These are phyloP conservation scores for Penicillium ochrochloron DNA, from an alignment of 495 filamentous ascomycete species.

Conservation along the genomic window DNA sequence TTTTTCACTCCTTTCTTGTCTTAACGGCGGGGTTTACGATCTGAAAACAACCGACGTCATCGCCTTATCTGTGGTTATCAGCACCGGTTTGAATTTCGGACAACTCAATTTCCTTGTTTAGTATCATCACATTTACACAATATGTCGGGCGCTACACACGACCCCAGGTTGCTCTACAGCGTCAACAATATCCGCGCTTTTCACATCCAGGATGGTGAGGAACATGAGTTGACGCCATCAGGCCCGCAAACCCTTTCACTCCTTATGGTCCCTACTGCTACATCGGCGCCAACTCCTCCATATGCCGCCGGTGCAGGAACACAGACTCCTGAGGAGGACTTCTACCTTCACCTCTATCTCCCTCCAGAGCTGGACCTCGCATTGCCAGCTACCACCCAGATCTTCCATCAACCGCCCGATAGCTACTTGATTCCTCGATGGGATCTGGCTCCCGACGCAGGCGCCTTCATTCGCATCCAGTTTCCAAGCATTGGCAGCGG, in stretches of 20 bases:
- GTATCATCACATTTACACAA: conserved; percentile 5
- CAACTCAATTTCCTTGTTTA: conserved; percentile 8
- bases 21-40: background rate
- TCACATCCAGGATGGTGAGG: conserved; percentile 85
- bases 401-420: conserved; percentile 87
- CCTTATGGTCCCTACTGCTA: conserved; percentile 89
- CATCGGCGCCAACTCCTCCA: conserved; percentile 67
- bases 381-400: conserved; percentile 88
- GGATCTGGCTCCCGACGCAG: conserved; percentile 84
- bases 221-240: conserved; percentile 78
- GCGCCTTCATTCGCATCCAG: conserved; percentile 88
- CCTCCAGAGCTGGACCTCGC: conserved; percentile 93
- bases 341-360: conserved; percentile 91
- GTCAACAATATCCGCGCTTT: conserved; percentile 84
- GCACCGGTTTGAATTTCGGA: conserved; percentile 10
- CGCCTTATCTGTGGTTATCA: conserved; percentile 27
- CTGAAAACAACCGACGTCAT: conserved; percentile 19
- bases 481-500: conserved; percentile 75
- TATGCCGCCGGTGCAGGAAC: conserved; percentile 44
- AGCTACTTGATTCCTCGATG: conserved; percentile 92
- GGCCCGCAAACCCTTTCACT: conserved; percentile 88
- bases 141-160: conserved; percentile 43
- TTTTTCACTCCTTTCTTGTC: background rate
- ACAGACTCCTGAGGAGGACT: conserved; percentile 75
- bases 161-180: conserved; percentile 82